Conservation (phyloP, 2,329 filamentous ascomycete species). For the Penicillium hesseltinei region DNA sequence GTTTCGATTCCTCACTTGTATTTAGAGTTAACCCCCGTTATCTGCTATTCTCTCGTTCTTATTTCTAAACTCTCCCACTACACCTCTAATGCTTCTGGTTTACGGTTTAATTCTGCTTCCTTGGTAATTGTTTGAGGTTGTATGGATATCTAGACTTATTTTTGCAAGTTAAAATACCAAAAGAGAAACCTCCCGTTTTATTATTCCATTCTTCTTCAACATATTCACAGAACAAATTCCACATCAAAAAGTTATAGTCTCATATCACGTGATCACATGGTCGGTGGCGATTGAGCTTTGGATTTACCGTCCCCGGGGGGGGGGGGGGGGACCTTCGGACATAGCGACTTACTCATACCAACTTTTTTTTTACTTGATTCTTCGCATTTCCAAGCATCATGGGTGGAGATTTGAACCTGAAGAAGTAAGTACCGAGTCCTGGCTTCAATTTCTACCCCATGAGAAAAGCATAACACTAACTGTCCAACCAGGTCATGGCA, state of each 20-base stretch:
- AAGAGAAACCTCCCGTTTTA: not conserved
- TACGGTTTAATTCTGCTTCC: not conserved
- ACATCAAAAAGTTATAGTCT: not conserved
- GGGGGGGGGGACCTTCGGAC: not conserved
- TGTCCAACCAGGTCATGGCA: constrained; percentile 70
- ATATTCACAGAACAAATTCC: not conserved
- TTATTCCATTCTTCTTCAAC: not conserved
- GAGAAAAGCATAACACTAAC: constrained; percentile 12
- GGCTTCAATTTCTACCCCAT: not conserved
- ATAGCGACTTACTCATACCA: not conserved
- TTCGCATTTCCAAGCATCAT: constrained; percentile 53
- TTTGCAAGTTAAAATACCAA: not conserved
- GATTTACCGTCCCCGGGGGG: too few relatives aligned
- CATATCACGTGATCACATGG: not conserved
- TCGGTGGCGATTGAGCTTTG: constrained; percentile 2
- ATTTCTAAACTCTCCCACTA: constrained; percentile 2
- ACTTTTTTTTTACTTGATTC: not conserved
- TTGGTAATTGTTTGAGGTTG: not conserved
- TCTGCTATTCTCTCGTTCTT: constrained; percentile 12
- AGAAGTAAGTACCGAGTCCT: constrained; percentile 56
- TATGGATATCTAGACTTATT: not conserved
- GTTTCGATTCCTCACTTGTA: constrained; percentile 16
- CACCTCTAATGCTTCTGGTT: not conserved
- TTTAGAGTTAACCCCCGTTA: constrained; percentile 13
- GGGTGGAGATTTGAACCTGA: constrained; percentile 94